A percentile compares a stretch with the other conserved stretches of the same genome.
These are phyloP conservation scores for Nitzschia sp. DNA, from an alignment of 108 stramenopile species.

Conservation along the genomic window DNA sequence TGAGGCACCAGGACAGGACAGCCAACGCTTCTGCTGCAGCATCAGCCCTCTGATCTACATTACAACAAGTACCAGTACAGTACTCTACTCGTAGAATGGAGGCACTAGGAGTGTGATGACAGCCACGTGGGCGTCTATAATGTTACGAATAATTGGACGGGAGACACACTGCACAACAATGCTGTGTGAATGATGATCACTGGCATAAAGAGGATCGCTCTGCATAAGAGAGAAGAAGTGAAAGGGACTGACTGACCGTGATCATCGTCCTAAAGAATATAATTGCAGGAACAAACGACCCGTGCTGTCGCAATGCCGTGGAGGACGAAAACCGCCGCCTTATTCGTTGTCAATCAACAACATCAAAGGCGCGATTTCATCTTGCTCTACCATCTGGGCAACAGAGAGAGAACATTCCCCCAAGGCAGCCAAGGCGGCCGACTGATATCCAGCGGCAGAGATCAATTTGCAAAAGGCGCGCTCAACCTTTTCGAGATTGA, in stretches of 20 bases:
- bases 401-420: background rate
- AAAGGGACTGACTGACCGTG: background rate
- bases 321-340: background rate
- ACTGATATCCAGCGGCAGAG: background rate
- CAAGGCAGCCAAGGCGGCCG: background rate
- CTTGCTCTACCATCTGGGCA: background rate
- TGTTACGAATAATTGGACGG: background rate
- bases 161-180: too few relatives aligned
- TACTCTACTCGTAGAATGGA: too few relatives aligned
- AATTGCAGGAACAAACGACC: slow-evolving; percentile 1
- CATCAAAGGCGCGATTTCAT: background rate
- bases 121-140: background rate
- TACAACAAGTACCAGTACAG: too few relatives aligned
- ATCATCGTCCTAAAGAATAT: background rate
- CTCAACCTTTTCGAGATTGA: background rate
- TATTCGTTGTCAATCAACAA: background rate
- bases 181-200: background rate
- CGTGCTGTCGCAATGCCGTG: background rate
- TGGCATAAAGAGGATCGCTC: background rate
- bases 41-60: too few relatives aligned
- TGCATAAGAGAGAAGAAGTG: background rate
- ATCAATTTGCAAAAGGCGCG: background rate
- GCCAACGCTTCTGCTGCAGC: too few relatives aligned
- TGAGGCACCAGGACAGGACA: too few relatives aligned
- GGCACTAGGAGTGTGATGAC: too few relatives aligned